Percentiles rank a stretch among this genome's conserved stretches.
Evolutionary conservation across 192 early-diverging fungal genomes (phyloP).

Genomic region (Gaertneriomyces semiglobifer): DNA sequence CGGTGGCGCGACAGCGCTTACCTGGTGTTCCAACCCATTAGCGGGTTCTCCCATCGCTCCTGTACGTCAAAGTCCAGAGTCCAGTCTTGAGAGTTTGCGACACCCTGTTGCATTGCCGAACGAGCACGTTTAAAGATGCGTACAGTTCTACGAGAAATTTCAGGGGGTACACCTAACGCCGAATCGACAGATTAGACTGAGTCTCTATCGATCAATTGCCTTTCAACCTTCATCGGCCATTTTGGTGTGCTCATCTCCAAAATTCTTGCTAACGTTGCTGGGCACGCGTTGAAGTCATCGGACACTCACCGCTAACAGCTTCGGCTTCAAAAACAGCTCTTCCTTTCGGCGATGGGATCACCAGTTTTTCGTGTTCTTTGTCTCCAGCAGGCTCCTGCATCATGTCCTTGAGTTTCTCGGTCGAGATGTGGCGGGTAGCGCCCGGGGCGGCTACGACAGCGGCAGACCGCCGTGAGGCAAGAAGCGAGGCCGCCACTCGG

Average conservation of each 20-base stretch:
- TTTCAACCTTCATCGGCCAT: background rate
- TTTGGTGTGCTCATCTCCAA: background rate
- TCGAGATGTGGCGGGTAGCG: background rate
- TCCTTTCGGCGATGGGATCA: conserved; percentile 17
- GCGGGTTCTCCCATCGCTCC: conserved; percentile 86
- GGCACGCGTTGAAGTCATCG: background rate
- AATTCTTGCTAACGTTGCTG: background rate
- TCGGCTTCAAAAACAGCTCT: conserved; percentile 28
- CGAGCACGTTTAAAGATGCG: conserved; percentile 80
- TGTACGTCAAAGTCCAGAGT: conserved; percentile 85
- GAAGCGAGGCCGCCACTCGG: too few relatives aligned
- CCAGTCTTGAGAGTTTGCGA: conserved; percentile 76
- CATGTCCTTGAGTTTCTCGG: conserved; percentile 7
- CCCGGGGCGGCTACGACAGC: too few relatives aligned
- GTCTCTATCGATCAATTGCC: background rate
- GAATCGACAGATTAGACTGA: background rate
- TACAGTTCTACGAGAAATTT: conserved; percentile 47
- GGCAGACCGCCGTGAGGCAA: too few relatives aligned
- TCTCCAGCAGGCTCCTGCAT: background rate
- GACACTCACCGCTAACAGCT: conserved; percentile 4
- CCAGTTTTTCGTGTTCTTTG: conserved; percentile 7
- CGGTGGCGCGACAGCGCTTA: conserved; percentile 22
- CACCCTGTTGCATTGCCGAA: conserved; percentile 83
- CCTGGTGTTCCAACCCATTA: conserved; percentile 92
- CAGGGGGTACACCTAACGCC: conserved; percentile 20